Base-by-base conservation (phyloP, 176 grass and related monocot species). In the Leersia perrieri region DNA sequence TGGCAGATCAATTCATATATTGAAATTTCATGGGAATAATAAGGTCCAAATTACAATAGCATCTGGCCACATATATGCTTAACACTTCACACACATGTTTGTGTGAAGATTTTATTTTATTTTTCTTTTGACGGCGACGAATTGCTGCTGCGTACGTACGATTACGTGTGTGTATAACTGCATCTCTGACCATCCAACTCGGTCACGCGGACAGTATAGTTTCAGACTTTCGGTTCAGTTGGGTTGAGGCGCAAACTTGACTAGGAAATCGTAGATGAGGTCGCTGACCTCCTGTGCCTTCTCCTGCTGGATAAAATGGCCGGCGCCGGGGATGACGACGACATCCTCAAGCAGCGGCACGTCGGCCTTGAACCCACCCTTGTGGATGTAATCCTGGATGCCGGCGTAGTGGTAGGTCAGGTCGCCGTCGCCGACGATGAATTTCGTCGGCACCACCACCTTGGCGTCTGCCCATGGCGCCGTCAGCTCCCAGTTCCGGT, bases 401-500 rank as follows among this genome's bases (percentile, higher is more conserved):
- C 73, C 45, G 0, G 82, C 66, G 45, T 49, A 89, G 66, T 82
- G 60, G 88, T 86, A 89, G 2, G 88, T 77, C 73, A 86, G 83
- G 82, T 89, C 88, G 1, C 72, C 77, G 73, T 89, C 88, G 8
- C 77, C 88, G 11, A 86, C 83, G 66, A 89, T 73, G 83, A 89
- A 89, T 83, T 72, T 78, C 73, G 88, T 82, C 0, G 88, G 88
- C 72, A 86, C 88, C 23, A 0, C 0, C 25, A 89, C 83, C 83
- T 86, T 89, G 28, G 88, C 83, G 66, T 76, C 82, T 35, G 83
- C 78, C 88, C 88, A 89, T 9, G 83, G 73, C 78, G 78, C 82
- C 57, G 72, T 65, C 72, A 85, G 65, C 72, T 89, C 82, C 87
- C 87, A 89, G 87, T 89, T 89, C 55, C 87, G 66, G 82, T 89